phyloP scores from a whole-genome alignment of 768 basidiomycete species.

The Suillus alpinus region DNA sequence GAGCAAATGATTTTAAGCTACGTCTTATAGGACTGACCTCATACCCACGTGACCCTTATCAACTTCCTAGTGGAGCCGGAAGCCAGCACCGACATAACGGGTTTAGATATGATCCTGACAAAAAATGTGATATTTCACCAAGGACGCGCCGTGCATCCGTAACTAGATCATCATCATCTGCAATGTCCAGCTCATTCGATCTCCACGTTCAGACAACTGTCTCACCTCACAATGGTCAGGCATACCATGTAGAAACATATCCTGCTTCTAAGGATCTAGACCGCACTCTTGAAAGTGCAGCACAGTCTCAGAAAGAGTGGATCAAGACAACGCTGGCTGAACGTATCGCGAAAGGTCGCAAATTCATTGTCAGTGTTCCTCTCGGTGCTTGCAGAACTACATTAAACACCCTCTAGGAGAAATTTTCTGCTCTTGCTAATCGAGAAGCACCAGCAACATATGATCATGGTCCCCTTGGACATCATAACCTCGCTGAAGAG shows the following conservation, averaged over 20 bases:
- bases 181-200: slow-evolving; percentile 3
- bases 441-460: slow-evolving; percentile 32
- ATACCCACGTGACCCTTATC: slow-evolving; percentile 4
- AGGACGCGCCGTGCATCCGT: neutral
- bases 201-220: slow-evolving; percentile 69
- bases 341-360: slow-evolving; percentile 66
- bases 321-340: slow-evolving; percentile 53
- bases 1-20: neutral
- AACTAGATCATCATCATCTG: neutral
- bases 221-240: slow-evolving; percentile 67
- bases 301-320: slow-evolving; percentile 76
- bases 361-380: slow-evolving; percentile 56
- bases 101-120: neutral
- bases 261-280: slow-evolving; percentile 61
- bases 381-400: neutral
- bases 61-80: neutral
- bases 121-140: neutral
- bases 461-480: slow-evolving; percentile 43
- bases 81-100: neutral
- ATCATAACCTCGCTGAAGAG: slow-evolving; percentile 68
- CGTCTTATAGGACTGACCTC: slow-evolving; percentile 2
- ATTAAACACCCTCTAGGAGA: slow-evolving; percentile 45
- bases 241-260: slow-evolving; percentile 61
- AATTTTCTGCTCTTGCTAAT: slow-evolving; percentile 17
- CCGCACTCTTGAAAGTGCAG: slow-evolving; percentile 50